Conservation (phyloP, 768 basidiomycete species). For the Suillus cothurnatus region DNA sequence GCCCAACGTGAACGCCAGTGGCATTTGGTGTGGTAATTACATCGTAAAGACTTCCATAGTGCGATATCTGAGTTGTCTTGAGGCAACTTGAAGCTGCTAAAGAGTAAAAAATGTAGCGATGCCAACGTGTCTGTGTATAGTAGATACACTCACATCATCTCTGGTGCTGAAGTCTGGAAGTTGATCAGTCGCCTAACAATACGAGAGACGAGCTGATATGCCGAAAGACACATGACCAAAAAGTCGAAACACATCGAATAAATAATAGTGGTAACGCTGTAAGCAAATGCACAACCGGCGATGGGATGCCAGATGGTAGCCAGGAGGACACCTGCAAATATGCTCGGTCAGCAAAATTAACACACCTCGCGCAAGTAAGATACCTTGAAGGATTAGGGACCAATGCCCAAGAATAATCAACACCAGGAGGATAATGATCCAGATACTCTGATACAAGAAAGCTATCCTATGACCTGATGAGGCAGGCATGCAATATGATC, state of each 20-base stretch:
- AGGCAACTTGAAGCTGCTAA: too few species aligned
- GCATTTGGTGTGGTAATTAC: too few species aligned
- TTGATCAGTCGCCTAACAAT: too few species aligned
- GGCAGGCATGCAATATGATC: neutral
- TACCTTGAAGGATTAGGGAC: constrained; percentile 69
- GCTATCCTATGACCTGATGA: constrained; percentile 47
- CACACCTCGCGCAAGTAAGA: neutral
- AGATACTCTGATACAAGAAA: constrained; percentile 62
- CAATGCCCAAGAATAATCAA: constrained; percentile 69
- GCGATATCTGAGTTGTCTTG: too few species aligned
- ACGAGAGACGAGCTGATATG: constrained; percentile 50
- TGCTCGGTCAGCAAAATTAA: neutral
- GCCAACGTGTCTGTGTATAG: too few species aligned
- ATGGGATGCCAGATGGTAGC: constrained; percentile 53
- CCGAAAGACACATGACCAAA: constrained; percentile 57
- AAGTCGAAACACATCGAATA: constrained; percentile 78
- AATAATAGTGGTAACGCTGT: constrained; percentile 65
- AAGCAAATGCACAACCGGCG: constrained; percentile 52
- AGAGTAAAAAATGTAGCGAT: too few species aligned
- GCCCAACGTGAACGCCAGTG: too few species aligned
- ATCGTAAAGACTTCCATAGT: too few species aligned
- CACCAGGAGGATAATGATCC: constrained; percentile 50
- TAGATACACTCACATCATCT: too few species aligned
- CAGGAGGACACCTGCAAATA: constrained; percentile 52
- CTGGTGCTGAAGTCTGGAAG: too few species aligned